Evolutionary conservation across 2,329 filamentous ascomycete genomes (phyloP), one percentile per base, ranked within the genome.

Genomic region (Juglanconis oblonga): DNA sequence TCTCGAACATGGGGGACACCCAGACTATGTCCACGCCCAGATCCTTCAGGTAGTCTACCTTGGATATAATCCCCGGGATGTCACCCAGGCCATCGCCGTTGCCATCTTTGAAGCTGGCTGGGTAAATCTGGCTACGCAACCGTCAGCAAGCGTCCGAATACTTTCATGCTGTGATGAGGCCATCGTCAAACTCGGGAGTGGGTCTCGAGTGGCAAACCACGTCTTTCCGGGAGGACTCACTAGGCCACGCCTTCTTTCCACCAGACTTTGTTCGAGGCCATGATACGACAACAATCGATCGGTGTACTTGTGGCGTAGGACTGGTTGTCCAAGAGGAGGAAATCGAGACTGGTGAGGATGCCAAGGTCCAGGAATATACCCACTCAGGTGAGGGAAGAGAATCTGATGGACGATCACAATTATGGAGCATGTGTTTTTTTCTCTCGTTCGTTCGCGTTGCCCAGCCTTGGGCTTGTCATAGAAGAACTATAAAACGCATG

Each of bases 81-180:
- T 84, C 81, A 7, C 81, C 81, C 38, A 82, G 68, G 3, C 81
- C 81, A 68, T 83, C 81, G 52, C 77, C 78, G 55, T 83, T 82
- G 64, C 77, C 79, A 66, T 84, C 81, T 55, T 79, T 79, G 72
- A 84, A 85, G 14, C 77, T 80, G 33, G 82, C 77, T 2, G 81
- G 81, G 66, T 84, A 86, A 64, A 86, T 82, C 66, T 86, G 81
- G 65, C 61, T 62, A 38, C 38, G 42, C 14, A 11, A 8, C 4
- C 11, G n/a, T 55, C 17, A 36, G 17, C 31, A 38, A 4, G 35
- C 13, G 17, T 6, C 40, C 44, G 13, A 3, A 35, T 3, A 8
- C 57, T 38, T 56, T 57, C 47, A 14, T 8, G 3, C 17, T 6
- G 36, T 51, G 11, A 17, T 4, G 7, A 38, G 8, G 6, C 35